Base-by-base conservation (phyloP, 176 grass and related monocot genomes). In the Olyra latifolia region DNA sequence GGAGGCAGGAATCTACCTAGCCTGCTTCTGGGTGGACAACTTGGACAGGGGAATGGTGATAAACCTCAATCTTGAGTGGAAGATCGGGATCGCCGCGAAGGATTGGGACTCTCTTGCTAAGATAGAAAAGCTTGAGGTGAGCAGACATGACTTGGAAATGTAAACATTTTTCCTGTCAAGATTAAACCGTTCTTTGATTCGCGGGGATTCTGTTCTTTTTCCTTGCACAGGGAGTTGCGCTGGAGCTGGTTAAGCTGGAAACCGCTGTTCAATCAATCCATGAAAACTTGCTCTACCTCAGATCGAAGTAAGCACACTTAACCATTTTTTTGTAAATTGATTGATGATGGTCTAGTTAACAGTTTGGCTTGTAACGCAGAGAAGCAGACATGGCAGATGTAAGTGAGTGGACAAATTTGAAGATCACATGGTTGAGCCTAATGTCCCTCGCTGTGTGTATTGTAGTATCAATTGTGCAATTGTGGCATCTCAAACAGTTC, bases 1-100 rank as follows among this genome's bases (percentile, higher is more conserved):
- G 14, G 83, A 94, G 46, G 40, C 88, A 9, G 88, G 83, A 15
- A 83, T 70, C 13, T 91, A 91, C 79, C 58, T 91, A 0, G 82
- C 76, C 8, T 94, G 92, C 70, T 91, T 94, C 62, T 81, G 59
- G 86, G 65, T 80, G 24, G 82, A 91, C 59, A 53, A 38, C 11
- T 28, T 41, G 16, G 73, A 91, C 6, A 81, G 76, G 56, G 64
- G 69, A 24, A 72, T 58, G 52, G 70, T 53, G 32, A 40, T 81
- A 27, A 91, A 89, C 78, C 85, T 94, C 11, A 88, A 81, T 53
- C 86, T 91, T 66, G 88, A 94, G n/a, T 88, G 86, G 88, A 94
- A 77, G 66, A 74, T 81, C 20, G 92, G 92, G 20, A 88, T 94
- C 58, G 82, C 85, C 0, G 52, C 92, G 16, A 87, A 79, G 45